Conservation (phyloP, 75 land plant genomes). For the Larix kaempferi region DNA sequence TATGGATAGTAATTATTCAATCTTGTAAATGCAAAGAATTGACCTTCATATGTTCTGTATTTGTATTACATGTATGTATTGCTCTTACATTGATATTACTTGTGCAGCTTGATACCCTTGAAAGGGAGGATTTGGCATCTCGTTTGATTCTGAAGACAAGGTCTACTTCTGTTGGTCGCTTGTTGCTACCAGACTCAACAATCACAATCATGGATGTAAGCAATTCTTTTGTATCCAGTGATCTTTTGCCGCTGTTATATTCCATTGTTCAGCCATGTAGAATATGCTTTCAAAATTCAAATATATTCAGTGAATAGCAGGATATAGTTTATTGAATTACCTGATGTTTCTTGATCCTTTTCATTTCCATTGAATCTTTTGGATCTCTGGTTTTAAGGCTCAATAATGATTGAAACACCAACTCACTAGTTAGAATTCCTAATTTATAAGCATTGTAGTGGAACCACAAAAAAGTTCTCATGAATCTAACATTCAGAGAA, state of each 20-base stretch:
- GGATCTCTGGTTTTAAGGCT: too few species aligned
- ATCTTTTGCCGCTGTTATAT: too few species aligned
- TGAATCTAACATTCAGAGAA: too few species aligned
- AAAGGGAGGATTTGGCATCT: constrained; percentile 37
- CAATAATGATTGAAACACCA: too few species aligned
- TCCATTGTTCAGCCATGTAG: too few species aligned
- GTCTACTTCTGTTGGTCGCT: constrained; percentile 22
- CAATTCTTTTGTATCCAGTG: background rate
- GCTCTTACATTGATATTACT: background rate
- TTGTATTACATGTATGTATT: background rate
- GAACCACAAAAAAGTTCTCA: too few species aligned
- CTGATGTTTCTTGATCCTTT: background rate
- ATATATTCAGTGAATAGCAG: background rate
- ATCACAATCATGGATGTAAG: constrained; percentile 44
- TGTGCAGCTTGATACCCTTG: constrained; percentile 35
- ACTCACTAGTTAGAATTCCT: too few species aligned
- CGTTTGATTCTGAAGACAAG: constrained; percentile 40
- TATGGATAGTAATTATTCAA: background rate
- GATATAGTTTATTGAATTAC: background rate
- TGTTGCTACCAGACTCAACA: constrained; percentile 20
- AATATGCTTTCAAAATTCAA: too few species aligned
- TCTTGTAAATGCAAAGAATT: background rate
- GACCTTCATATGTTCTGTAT: background rate
- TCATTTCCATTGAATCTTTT: background rate
- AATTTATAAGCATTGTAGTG: too few species aligned